Percentiles rank a stretch among this genome's conserved stretches.
Conservation (phyloP, 179 eudicot genomes). For the Beta corolliflora region DNA sequence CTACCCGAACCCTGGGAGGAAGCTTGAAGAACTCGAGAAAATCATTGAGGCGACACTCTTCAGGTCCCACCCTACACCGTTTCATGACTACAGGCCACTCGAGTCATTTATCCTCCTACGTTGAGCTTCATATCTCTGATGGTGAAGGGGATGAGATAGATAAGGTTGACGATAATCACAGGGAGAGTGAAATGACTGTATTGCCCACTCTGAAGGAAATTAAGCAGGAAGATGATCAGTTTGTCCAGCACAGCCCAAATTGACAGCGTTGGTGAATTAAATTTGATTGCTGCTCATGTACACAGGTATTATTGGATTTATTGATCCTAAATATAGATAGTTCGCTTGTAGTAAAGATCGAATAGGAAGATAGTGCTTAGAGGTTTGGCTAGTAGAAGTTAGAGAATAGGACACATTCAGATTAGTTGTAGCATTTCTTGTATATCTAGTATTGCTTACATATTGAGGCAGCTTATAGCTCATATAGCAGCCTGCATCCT, state of each 20-base stretch:
- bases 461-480: background rate
- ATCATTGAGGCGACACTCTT: conserved; percentile 32
- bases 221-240: conserved; percentile 32
- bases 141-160: conserved; percentile 45
- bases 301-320: background rate
- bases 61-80: conserved; percentile 52
- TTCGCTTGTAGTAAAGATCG: background rate
- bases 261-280: background rate
- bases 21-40: conserved; percentile 38
- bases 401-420: background rate
- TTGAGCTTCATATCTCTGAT: conserved; percentile 39
- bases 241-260: background rate
- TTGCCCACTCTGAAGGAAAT: conserved; percentile 27
- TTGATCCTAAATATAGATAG: background rate
- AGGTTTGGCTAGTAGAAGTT: background rate
- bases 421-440: background rate
- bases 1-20: conserved; percentile 40
- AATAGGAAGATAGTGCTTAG: background rate
- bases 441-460: background rate
- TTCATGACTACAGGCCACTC: conserved; percentile 79
- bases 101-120: conserved; percentile 27
- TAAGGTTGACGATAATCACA: conserved; percentile 35
- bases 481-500: no score
- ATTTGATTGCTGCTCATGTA: background rate
- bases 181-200: conserved; percentile 36